phyloP scores from a whole-genome alignment of 805 yeast species.

The Yarrowia sp. region DNA sequence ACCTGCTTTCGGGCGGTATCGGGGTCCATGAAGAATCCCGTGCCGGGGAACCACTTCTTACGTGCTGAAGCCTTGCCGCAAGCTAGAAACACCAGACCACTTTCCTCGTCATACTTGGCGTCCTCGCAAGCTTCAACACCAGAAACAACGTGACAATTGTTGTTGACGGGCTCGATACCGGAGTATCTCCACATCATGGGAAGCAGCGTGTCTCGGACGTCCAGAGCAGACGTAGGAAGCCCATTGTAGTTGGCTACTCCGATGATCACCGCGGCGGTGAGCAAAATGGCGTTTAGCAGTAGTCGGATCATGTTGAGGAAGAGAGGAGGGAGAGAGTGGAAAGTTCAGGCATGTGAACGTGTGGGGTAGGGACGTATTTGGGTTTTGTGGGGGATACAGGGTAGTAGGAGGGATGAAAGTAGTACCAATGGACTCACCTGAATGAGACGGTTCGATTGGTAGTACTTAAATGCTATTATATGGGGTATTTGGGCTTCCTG shows the following conservation, averaged over 20 bases:
- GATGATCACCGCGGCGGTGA: background rate
- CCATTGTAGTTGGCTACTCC: slow-evolving; percentile 17
- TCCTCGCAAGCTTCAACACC: slow-evolving; percentile 16
- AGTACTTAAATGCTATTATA: too few species aligned
- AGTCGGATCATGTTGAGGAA: background rate
- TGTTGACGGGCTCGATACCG: background rate
- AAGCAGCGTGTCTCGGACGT: slow-evolving; percentile 9
- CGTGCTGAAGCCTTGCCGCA: background rate
- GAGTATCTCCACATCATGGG: slow-evolving; percentile 18
- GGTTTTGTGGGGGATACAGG: too few species aligned
- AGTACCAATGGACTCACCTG: background rate
- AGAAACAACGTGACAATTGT: slow-evolving; percentile 1
- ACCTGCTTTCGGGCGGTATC: background rate
- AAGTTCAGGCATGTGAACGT: background rate
- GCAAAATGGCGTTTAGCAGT: background rate
- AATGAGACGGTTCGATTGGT: background rate
- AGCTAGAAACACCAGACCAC: slow-evolving; percentile 6
- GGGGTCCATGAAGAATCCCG: slow-evolving; percentile 2
- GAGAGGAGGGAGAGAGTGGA: background rate
- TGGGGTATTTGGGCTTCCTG: too few species aligned
- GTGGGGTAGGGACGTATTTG: background rate
- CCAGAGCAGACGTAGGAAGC: background rate
- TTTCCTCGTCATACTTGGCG: slow-evolving; percentile 20
- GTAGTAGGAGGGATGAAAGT: background rate
- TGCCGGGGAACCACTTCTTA: slow-evolving; percentile 19